Percentiles rank a stretch among this genome's conserved stretches.
Evolutionary conservation across 148 eudicot genomes (phyloP).

Genomic region (Cornus florida): DNA sequence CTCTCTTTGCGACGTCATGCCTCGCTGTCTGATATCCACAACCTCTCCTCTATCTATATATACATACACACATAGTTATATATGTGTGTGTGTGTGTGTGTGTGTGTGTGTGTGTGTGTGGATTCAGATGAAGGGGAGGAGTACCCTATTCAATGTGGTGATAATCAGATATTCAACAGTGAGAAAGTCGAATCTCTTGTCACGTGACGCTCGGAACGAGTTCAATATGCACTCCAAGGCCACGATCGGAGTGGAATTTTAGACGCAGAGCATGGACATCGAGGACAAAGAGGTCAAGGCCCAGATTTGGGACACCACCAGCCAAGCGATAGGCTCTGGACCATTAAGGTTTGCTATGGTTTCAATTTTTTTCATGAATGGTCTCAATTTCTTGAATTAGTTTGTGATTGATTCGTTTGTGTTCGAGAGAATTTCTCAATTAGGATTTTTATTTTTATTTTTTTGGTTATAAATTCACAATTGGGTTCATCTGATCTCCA

Average conservation of each 20-base stretch:
- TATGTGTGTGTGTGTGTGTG: neutral
- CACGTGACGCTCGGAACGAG: constrained; percentile 57
- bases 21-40: too few relatives aligned
- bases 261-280: constrained; percentile 55
- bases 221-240: constrained; percentile 58
- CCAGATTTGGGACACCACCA: constrained; percentile 80
- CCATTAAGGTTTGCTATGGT: too few relatives aligned
- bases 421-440: too few relatives aligned
- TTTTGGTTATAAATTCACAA: too few relatives aligned
- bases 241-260: constrained; percentile 65
- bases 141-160: constrained; percentile 11
- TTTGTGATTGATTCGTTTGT: too few relatives aligned
- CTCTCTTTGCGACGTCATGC: too few relatives aligned
- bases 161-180: constrained; percentile 67
- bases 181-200: constrained; percentile 54
- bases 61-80: too few relatives aligned
- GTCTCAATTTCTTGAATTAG: too few relatives aligned
- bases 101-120: neutral
- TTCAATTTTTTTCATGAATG: too few relatives aligned
- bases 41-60: too few relatives aligned
- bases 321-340: constrained; percentile 26
- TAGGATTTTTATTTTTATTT: too few relatives aligned
- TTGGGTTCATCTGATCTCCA: too few relatives aligned
- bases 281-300: constrained; percentile 66
- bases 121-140: constrained; percentile 59